phyloP scores from a whole-genome alignment of 768 basidiomycete genomes.

The Pleurotus pulmonarius region DNA sequence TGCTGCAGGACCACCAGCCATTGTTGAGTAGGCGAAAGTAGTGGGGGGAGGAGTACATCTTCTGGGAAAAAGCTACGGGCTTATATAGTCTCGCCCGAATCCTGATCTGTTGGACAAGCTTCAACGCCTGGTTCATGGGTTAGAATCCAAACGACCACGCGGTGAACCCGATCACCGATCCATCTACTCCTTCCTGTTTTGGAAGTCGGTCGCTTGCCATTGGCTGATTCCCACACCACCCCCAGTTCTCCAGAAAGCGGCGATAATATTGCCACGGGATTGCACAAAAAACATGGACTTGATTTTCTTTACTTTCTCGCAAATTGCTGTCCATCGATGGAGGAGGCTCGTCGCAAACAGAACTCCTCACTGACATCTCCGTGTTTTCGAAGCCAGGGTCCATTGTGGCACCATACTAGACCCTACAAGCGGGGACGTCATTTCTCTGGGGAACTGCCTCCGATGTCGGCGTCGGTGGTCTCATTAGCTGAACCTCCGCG shows the following conservation, averaged over 20 bases:
- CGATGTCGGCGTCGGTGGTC: too few relatives aligned
- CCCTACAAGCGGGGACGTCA: too few relatives aligned
- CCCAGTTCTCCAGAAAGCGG: slow-evolving; percentile 5
- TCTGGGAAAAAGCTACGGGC: not conserved
- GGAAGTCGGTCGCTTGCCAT: not conserved
- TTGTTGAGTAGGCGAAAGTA: slow-evolving; percentile 16
- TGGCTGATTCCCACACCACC: slow-evolving; percentile 2
- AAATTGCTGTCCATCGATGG: not conserved
- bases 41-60: slow-evolving; percentile 9
- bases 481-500: too few relatives aligned
- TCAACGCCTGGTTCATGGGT: slow-evolving; percentile 7
- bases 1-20: slow-evolving; percentile 37
- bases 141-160: slow-evolving; percentile 4
- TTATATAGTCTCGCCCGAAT: slow-evolving; percentile 4
- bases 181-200: not conserved
- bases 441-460: too few relatives aligned
- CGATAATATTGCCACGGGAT: slow-evolving; percentile 2
- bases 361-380: not conserved
- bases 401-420: too few relatives aligned
- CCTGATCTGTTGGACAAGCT: not conserved
- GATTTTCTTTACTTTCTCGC: not conserved
- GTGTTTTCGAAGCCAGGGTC: too few relatives aligned
- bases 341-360: not conserved
- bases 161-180: slow-evolving; percentile 3
- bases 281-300: not conserved